These are phyloP conservation scores for Phytophthora cactorum DNA, from an alignment of 352 stramenopile genomes.

Conservation along the genomic window DNA sequence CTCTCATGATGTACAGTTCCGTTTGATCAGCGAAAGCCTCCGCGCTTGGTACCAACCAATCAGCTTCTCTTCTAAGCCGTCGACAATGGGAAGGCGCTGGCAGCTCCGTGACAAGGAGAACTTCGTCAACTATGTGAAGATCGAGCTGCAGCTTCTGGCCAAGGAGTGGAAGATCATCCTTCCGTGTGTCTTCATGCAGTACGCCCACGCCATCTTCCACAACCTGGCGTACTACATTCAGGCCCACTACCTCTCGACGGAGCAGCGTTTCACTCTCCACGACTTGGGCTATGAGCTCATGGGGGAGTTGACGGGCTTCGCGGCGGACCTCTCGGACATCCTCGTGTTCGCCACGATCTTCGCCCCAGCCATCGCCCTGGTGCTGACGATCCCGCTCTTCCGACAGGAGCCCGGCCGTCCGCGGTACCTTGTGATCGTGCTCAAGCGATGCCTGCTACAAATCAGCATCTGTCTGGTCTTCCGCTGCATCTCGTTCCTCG, in stretches of 20 bases:
- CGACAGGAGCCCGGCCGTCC: constrained; percentile 64
- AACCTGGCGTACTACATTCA: constrained; percentile 90
- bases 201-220: constrained; percentile 85
- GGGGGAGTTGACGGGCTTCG: constrained; percentile 56
- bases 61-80: constrained; percentile 2
- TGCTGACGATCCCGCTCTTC: constrained; percentile 72
- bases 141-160: constrained; percentile 64
- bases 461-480: constrained; percentile 77
- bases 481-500: constrained; percentile 81
- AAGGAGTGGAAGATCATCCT: constrained; percentile 80
- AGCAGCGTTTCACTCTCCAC: constrained; percentile 78
- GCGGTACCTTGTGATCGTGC: constrained; percentile 80
- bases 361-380: constrained; percentile 69
- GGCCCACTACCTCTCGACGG: constrained; percentile 57
- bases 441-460: constrained; percentile 84
- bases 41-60: not conserved
- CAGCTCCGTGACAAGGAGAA: constrained; percentile 61
- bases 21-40: not conserved
- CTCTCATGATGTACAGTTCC: constrained; percentile 15
- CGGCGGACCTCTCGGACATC: constrained; percentile 66
- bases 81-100: constrained; percentile 41
- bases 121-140: constrained; percentile 68
- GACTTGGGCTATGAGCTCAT: constrained; percentile 83
- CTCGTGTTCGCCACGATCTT: constrained; percentile 82
- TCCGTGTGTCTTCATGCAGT: constrained; percentile 86